Evolutionary conservation across 1,284 basidiomycete genomes (phyloP), one percentile per base, ranked within the genome.

Genomic region (Apiotrichum porosum): DNA sequence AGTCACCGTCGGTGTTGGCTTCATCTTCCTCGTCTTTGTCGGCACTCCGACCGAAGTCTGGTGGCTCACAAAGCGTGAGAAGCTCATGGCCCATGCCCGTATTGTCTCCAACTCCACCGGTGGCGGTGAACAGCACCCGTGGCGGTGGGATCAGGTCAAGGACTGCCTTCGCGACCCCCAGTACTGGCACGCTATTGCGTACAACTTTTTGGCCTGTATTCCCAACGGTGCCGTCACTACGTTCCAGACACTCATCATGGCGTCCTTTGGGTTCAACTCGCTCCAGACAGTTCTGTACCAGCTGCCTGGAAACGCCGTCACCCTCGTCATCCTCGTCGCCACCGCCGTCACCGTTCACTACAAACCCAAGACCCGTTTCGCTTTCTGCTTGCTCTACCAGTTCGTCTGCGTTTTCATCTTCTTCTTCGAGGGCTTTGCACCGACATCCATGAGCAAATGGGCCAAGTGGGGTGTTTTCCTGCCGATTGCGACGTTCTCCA

Each of bases 41-140:
- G 63, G 61, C 18, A 65, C 60, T 4, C 61, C 61, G 0, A 43
- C 55, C 23, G 56, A 61, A 37, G 61, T 63, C 9, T 52, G 57
- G 45, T 65, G 60, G 60, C 56, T 63, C 18, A 37, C 19, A 31
- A 54, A 51, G 42, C 52, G 58, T 10, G 51, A 65, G 44, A 61
- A 60, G 54, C 51, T 36, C 42, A 58, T 60, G 60, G 61, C 58
- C 15, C 47, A 52, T 35, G 63, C 61, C 15, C 54, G 63, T 14
- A 50, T 65, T 32, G 47, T 56, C 14, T 52, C 56, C 15, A 62
- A 60, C 46, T 26, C 36, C 2, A 45, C 48, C 26, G 50, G 44
- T 33, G 52, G 54, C 17, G 49, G 53, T 19, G 56, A 48, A 21
- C 28, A 44, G n/a, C 51, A 60, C 31, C 52, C 53, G 3, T 63